phyloP scores from a whole-genome alignment of 768 basidiomycete genomes.

The Phallus indusiatus region DNA sequence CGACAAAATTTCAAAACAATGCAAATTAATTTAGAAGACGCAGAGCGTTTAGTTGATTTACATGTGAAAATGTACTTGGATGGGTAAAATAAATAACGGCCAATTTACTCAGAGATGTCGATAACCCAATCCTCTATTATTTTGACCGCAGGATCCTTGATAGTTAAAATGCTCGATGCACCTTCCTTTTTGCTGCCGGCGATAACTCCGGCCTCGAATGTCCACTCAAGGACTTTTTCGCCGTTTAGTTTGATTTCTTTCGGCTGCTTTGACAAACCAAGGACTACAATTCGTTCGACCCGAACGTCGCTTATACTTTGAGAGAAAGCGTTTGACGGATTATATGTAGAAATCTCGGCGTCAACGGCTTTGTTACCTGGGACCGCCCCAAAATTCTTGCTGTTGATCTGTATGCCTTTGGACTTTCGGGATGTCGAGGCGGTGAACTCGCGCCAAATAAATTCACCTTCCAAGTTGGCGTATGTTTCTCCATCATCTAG shows the following conservation, averaged over 20 bases:
- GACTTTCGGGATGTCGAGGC: conserved; percentile 39
- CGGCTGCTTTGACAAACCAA: conserved; percentile 29
- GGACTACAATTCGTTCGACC: conserved; percentile 6
- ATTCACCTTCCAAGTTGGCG: conserved; percentile 62
- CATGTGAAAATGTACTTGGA: conserved; percentile 29
- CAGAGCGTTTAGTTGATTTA: conserved; percentile 26
- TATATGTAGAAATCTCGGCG: conserved; percentile 39
- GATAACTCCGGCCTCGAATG: conserved; percentile 50
- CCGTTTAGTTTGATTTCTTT: conserved; percentile 44
- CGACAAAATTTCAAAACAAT: conserved; percentile 22
- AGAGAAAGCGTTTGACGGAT: conserved; percentile 39
- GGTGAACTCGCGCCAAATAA: conserved; percentile 72
- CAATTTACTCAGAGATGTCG: conserved; percentile 5
- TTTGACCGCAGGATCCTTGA: conserved; percentile 64
- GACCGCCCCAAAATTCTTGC: conserved; percentile 40
- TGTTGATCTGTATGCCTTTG: conserved; percentile 38
- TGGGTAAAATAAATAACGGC: conserved; percentile 6
- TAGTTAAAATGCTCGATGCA: conserved; percentile 53
- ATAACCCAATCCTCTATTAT: conserved; percentile 62
- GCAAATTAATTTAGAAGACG: conserved; percentile 17
- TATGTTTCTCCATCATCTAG: conserved; percentile 90
- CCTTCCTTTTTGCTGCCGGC: conserved; percentile 51
- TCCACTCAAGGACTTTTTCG: conserved; percentile 52
- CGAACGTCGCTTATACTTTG: background rate
- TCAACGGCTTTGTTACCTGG: conserved; percentile 35